Evolutionary conservation across 441 rosid species (phyloP), one percentile per base, ranked within the genome.

Genomic region (Erodium trifolium): DNA sequence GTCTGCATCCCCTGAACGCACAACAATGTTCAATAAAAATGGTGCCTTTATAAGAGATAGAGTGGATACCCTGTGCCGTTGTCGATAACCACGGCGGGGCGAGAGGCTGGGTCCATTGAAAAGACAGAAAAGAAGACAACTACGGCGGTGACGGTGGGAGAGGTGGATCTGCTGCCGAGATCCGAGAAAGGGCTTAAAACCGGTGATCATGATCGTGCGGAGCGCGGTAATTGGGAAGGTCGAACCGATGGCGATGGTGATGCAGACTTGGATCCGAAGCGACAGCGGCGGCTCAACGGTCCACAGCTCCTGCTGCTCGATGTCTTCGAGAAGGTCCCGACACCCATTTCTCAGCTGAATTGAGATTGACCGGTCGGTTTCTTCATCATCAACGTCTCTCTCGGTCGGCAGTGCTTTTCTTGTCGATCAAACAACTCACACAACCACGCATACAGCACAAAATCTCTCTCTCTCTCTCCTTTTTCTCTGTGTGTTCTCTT

Each of bases 21-120:
- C 12, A n/a, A 2, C 65, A 55, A 53, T 34, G 12, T 11, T 39
- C 14, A 69, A 27, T 29, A 0, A 6, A 12, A 47, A 34, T 41
- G 47, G 47, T 41, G 47, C 10, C 47, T 41, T 11, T 41, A 16
- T 18, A 4, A 9, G n/a, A 3, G 55, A 47, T 47, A 12, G 55
- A 47, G 55, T 2, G 10, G n/a, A 47, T 84, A 93, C 99, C 99
- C 99, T 45, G 97, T 87, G 70, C 99, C 99, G 70, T 85, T 90
- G 83, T 94, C 99, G 79, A 91, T 85, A 78, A 94, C 99, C 79
- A 94, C 89, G 45, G 99, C 91, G 49, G 99, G 97, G 57, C 99
- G 90, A 72, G 91, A 82, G 51, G 94, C 78, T 69, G 96, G 88
- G 80, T 90, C 99, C 99, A 94, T 94, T 47, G 14, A 2, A 49